Evolutionary conservation across 1,139 yeast genomes (phyloP).

Genomic region (Yamadazyma dushanensis): DNA sequence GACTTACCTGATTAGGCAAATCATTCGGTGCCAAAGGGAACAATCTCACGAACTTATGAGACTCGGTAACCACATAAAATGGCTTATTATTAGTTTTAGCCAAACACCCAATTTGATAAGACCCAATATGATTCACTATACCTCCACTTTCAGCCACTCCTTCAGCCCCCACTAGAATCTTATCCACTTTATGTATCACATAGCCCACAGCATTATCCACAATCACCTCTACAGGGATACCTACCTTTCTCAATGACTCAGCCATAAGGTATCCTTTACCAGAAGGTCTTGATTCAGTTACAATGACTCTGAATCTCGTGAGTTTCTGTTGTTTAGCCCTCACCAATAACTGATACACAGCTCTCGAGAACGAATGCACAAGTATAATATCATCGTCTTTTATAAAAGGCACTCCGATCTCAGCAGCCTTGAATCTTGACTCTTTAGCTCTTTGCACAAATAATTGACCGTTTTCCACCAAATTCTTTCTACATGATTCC

Average conservation of each 20-base stretch:
- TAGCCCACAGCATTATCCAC: slow-evolving; percentile 95
- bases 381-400: slow-evolving; percentile 89
- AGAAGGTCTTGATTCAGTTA: slow-evolving; percentile 90
- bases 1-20: slow-evolving; percentile 64
- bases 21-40: slow-evolving; percentile 95
- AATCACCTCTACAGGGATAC: slow-evolving; percentile 87
- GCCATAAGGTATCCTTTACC: slow-evolving; percentile 81
- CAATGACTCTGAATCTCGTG: slow-evolving; percentile 84
- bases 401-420: slow-evolving; percentile 83
- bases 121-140: slow-evolving; percentile 91
- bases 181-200: slow-evolving; percentile 87
- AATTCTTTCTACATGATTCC: slow-evolving; percentile 88
- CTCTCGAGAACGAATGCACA: slow-evolving; percentile 92
- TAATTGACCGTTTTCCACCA: slow-evolving; percentile 90
- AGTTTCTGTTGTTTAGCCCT: slow-evolving; percentile 71
- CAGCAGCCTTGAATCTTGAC: slow-evolving; percentile 84
- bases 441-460: slow-evolving; percentile 92
- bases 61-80: slow-evolving; percentile 89
- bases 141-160: slow-evolving; percentile 99
- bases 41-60: slow-evolving; percentile 94
- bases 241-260: slow-evolving; percentile 61
- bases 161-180: slow-evolving; percentile 95
- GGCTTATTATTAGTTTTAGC: slow-evolving; percentile 93
- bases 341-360: slow-evolving; percentile 72
- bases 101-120: slow-evolving; percentile 90